phyloP scores from a whole-genome alignment of 345 rosid genomes.

The Gossypium longicalyx region DNA sequence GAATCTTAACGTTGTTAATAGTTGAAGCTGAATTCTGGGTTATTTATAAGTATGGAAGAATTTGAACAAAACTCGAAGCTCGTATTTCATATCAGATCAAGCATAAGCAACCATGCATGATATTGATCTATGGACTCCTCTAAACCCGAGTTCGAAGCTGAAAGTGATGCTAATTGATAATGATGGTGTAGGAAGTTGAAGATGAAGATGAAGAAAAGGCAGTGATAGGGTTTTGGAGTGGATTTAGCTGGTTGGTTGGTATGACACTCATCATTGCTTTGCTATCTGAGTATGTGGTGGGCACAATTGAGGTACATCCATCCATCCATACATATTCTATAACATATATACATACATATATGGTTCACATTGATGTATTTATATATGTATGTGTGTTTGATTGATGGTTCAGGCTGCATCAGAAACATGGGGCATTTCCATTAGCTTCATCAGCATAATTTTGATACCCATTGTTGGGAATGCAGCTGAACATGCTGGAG shows the following conservation, averaged over 20 bases:
- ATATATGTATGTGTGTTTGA: background rate
- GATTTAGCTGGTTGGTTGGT: constrained; percentile 59
- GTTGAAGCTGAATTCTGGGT: no score
- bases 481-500: constrained; percentile 96
- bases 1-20: no score
- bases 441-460: constrained; percentile 81
- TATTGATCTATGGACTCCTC: no score
- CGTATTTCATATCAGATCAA: no score
- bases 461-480: constrained; percentile 89
- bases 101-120: no score
- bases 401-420: constrained; percentile 57
- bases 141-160: no score
- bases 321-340: background rate
- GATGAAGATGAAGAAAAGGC: constrained; percentile 67
- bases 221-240: constrained; percentile 80
- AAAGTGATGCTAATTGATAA: no score
- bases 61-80: no score
- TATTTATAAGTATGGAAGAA: no score
- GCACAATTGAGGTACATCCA: constrained; percentile 62
- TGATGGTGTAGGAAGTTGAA: no score
- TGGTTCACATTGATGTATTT: no score
- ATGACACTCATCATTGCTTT: constrained; percentile 79
- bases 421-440: constrained; percentile 79
- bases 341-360: background rate
- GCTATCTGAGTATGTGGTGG: constrained; percentile 78